Evolutionary conservation across 2,329 filamentous ascomycete species (phyloP).

Genomic region (Ophiostoma tasmaniense): DNA sequence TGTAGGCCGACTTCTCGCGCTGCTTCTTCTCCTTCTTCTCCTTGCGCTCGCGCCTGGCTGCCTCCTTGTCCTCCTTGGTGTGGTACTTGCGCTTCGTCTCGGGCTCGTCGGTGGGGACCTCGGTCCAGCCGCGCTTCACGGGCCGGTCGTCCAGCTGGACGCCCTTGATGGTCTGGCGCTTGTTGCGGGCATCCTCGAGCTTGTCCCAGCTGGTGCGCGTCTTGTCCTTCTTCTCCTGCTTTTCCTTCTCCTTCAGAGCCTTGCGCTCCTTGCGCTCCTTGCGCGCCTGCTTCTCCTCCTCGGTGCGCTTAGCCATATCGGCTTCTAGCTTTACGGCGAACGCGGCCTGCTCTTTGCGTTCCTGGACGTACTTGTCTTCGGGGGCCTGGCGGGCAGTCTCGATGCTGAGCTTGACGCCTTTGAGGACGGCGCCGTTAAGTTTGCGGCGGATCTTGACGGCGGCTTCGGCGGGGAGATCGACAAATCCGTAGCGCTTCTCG

Average conservation of each 20-base stretch:
- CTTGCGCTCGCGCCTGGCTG: constrained; percentile 32
- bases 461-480: constrained; percentile 71
- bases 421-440: constrained; percentile 76
- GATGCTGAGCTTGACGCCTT: constrained; percentile 75
- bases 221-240: constrained; percentile 15
- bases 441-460: constrained; percentile 90
- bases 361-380: not conserved
- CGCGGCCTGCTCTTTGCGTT: not conserved
- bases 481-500: constrained; percentile 81
- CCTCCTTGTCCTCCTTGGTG: constrained; percentile 21
- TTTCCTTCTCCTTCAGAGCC: constrained; percentile 15
- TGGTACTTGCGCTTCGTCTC: constrained; percentile 28
- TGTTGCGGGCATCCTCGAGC: constrained; percentile 23
- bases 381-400: constrained; percentile 53
- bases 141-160: constrained; percentile 66
- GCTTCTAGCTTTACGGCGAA: not conserved
- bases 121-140: constrained; percentile 85
- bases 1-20: constrained; percentile 66
- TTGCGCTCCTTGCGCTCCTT: constrained; percentile 13
- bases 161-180: constrained; percentile 45
- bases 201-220: constrained; percentile 22
- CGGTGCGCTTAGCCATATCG: not conserved
- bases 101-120: constrained; percentile 27
- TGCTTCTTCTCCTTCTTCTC: constrained; percentile 43
- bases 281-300: constrained; percentile 13